These are phyloP conservation scores for Hanseniaspora osmophila DNA, from an alignment of 805 yeast species.

Conservation along the genomic window DNA sequence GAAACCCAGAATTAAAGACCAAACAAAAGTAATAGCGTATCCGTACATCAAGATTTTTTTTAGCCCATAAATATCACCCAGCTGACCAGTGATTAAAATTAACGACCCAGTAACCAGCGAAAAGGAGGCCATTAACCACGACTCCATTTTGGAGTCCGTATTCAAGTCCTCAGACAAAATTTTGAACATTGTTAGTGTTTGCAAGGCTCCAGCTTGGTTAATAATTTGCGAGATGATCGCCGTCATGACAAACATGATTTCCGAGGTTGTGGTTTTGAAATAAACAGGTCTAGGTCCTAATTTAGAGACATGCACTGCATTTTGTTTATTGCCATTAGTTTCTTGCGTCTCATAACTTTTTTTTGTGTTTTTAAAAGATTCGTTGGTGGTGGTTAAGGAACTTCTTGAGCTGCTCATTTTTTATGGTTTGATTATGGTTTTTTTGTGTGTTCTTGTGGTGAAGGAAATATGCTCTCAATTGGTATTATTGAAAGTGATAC, in stretches of 20 bases:
- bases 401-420: too few species aligned
- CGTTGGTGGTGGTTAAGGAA: too few species aligned
- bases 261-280: too few species aligned
- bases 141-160: conserved; percentile 8
- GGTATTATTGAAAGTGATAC: too few species aligned
- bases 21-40: conserved; percentile 37
- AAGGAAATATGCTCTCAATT: too few species aligned
- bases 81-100: conserved; percentile 49
- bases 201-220: conserved; percentile 29
- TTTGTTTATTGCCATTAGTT: too few species aligned
- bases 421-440: too few species aligned
- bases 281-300: too few species aligned
- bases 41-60: conserved; percentile 41
- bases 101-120: conserved; percentile 62
- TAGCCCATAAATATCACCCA: conserved; percentile 63
- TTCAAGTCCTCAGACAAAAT: conserved; percentile 22
- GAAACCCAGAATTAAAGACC: conserved; percentile 50
- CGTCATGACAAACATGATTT: conserved; percentile 13
- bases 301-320: too few species aligned
- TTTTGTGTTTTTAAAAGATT: too few species aligned
- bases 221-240: conserved; percentile 26
- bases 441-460: too few species aligned
- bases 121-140: conserved; percentile 61
- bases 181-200: conserved; percentile 25
- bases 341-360: too few species aligned